Conservation (phyloP, 306 rosid species). For the Vicia sativa region DNA sequence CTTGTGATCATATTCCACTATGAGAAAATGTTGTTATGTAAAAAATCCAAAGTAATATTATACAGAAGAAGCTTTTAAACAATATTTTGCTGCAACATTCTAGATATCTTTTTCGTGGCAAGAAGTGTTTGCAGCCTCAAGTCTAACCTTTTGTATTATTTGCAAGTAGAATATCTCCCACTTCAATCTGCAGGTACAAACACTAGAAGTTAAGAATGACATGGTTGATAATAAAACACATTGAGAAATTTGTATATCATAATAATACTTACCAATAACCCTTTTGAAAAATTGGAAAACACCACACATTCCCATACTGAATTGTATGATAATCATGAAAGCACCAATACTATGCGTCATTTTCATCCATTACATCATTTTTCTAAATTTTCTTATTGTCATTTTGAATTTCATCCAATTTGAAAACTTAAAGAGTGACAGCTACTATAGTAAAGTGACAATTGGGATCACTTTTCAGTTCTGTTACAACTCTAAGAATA, state of each 20-base stretch:
- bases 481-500: slow-evolving; percentile 15
- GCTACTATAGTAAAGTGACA: slow-evolving; percentile 43
- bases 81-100: too few species aligned
- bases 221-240: slow-evolving; percentile 32
- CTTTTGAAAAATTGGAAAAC: slow-evolving; percentile 52
- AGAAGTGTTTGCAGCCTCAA: too few species aligned
- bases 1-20: too few species aligned
- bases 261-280: slow-evolving; percentile 73
- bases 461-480: slow-evolving; percentile 33
- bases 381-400: not conserved
- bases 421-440: slow-evolving; percentile 19
- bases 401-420: slow-evolving; percentile 24
- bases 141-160: slow-evolving; percentile 62
- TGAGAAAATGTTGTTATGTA: too few species aligned
- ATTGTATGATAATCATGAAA: too few species aligned
- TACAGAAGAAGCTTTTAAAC: too few species aligned
- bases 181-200: slow-evolving; percentile 55
- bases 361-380: too few species aligned
- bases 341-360: too few species aligned
- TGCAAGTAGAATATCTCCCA: slow-evolving; percentile 66
- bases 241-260: slow-evolving; percentile 22
- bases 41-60: too few species aligned
- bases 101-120: too few species aligned
- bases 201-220: slow-evolving; percentile 26
- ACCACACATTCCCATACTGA: too few species aligned